phyloP scores from a whole-genome alignment of 768 basidiomycete species.

The Tulasnella sp. region DNA sequence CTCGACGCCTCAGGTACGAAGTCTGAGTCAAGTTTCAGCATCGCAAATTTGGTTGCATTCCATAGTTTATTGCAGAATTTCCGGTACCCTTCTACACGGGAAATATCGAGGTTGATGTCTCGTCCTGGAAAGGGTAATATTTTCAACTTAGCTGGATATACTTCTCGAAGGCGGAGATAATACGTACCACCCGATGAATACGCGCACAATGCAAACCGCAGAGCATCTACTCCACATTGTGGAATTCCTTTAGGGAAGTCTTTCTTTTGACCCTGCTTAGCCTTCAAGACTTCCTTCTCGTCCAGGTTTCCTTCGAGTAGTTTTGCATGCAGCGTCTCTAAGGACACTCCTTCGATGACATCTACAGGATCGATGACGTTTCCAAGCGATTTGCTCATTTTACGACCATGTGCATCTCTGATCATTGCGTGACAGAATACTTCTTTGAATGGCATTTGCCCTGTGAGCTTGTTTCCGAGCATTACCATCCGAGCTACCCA shows the following conservation, averaged over 20 bases:
- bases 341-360: slow-evolving; percentile 70
- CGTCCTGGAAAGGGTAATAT: slow-evolving; percentile 44
- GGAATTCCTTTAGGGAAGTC: slow-evolving; percentile 98
- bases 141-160: background rate
- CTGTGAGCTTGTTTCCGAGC: slow-evolving; percentile 80
- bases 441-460: slow-evolving; percentile 83
- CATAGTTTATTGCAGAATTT: slow-evolving; percentile 99
- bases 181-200: slow-evolving; percentile 75
- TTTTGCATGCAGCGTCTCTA: slow-evolving; percentile 75
- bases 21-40: slow-evolving; percentile 80
- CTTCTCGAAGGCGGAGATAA: background rate
- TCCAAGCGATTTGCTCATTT: slow-evolving; percentile 97
- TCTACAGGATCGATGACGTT: slow-evolving; percentile 97
- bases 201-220: slow-evolving; percentile 88
- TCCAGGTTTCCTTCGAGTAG: slow-evolving; percentile 85
- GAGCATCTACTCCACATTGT: slow-evolving; percentile 93
- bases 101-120: slow-evolving; percentile 93
- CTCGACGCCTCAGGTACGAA: slow-evolving; percentile 63
- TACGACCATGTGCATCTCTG: slow-evolving; percentile 94
- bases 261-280: slow-evolving; percentile 92
- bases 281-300: slow-evolving; percentile 82
- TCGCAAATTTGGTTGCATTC: slow-evolving; percentile 98
- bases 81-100: slow-evolving; percentile 93
- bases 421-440: slow-evolving; percentile 98
- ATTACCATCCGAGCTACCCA: slow-evolving; percentile 99